phyloP scores from a whole-genome alignment of 1,139 yeast genomes.

The Debaryomyces coudertii region DNA sequence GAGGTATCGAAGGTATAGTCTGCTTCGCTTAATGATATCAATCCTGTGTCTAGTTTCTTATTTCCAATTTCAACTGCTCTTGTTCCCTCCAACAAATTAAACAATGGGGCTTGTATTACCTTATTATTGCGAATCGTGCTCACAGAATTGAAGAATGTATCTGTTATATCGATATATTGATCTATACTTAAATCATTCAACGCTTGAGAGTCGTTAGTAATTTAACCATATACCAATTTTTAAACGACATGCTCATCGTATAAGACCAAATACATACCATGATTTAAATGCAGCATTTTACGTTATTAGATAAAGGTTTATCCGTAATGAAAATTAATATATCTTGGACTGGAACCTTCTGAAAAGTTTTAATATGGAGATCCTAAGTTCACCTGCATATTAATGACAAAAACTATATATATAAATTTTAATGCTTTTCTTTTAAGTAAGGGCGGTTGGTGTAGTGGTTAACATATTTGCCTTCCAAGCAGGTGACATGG shows the following conservation, averaged over 20 bases:
- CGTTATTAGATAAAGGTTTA: not conserved
- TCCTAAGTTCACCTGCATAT: not conserved
- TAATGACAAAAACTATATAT: not conserved
- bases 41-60: constrained; percentile 63
- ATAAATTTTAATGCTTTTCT: not conserved
- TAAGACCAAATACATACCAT: constrained; percentile 1
- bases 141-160: constrained; percentile 36
- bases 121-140: constrained; percentile 34
- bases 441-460: constrained; percentile 45
- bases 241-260: not conserved
- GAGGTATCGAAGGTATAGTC: constrained; percentile 46
- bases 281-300: constrained; percentile 5
- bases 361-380: constrained; percentile 3
- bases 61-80: constrained; percentile 71
- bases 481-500: constrained; percentile 81
- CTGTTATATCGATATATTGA: constrained; percentile 49
- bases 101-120: constrained; percentile 56
- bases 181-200: constrained; percentile 12
- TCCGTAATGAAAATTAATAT: not conserved
- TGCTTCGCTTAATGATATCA: constrained; percentile 43
- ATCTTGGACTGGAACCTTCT: not conserved
- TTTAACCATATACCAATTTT: not conserved
- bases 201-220: constrained; percentile 3
- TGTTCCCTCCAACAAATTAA: constrained; percentile 71
- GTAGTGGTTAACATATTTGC: constrained; percentile 58